Conservation (phyloP, 2,329 filamentous ascomycete species). For the Ampelomyces quisqualis region DNA sequence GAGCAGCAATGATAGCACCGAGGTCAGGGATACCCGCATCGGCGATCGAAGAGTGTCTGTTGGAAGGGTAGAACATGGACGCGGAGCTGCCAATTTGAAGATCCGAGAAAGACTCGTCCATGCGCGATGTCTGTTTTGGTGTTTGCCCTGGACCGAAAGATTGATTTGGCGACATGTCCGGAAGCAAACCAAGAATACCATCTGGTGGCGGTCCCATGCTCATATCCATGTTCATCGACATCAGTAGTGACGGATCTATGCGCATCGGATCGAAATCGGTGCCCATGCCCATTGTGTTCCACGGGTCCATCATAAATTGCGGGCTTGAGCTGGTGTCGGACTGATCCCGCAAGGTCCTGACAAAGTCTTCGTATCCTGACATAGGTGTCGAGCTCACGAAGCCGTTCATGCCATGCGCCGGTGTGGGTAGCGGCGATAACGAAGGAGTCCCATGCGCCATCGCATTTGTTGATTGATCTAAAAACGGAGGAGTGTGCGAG, state of each 20-base stretch:
- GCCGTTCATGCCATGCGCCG: constrained; percentile 41
- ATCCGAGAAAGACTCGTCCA: constrained; percentile 51
- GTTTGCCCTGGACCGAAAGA: constrained; percentile 47
- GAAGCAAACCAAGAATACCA: constrained; percentile 49
- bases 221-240: constrained; percentile 50
- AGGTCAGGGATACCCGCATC: constrained; percentile 46
- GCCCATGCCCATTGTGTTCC: constrained; percentile 50
- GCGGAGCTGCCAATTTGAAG: constrained; percentile 49
- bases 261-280: constrained; percentile 48
- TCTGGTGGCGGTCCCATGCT: constrained; percentile 45
- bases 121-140: constrained; percentile 50
- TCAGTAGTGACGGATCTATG: constrained; percentile 49
- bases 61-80: constrained; percentile 44
- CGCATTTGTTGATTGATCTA: constrained; percentile 37
- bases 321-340: constrained; percentile 49
- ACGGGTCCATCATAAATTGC: constrained; percentile 51
- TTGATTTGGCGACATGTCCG: constrained; percentile 44
- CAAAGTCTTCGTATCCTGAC: constrained; percentile 51
- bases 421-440: constrained; percentile 44
- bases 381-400: constrained; percentile 50
- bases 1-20: constrained; percentile 52
- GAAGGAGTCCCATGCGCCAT: constrained; percentile 6
- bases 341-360: constrained; percentile 42
- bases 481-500: constrained; percentile 42
- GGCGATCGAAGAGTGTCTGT: constrained; percentile 45